These are phyloP conservation scores for Talaromyces islandicus DNA, from an alignment of 2,329 filamentous ascomycete genomes.

Conservation along the genomic window DNA sequence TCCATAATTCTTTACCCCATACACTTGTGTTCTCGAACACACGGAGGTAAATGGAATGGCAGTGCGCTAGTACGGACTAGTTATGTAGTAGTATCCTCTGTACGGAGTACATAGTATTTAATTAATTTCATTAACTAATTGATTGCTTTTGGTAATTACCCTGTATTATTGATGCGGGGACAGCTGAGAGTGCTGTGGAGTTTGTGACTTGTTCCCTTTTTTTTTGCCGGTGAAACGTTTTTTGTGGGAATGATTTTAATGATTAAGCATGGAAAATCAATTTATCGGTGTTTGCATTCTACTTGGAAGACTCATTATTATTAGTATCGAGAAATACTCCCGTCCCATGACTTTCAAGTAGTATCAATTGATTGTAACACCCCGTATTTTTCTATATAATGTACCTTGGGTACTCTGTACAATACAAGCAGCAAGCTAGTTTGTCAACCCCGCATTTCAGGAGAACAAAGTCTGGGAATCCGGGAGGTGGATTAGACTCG, in stretches of 20 bases:
- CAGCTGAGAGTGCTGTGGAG: background rate
- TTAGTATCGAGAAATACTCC: too few relatives aligned
- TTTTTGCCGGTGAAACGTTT: background rate
- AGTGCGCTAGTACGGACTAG: background rate
- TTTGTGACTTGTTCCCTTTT: background rate
- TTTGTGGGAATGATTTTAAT: too few relatives aligned
- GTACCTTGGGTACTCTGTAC: too few relatives aligned
- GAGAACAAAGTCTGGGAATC: too few relatives aligned
- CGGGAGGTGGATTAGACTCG: too few relatives aligned
- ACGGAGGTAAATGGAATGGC: too few relatives aligned
- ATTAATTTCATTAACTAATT: background rate
- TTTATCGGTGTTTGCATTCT: background rate
- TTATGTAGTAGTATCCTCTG: too few relatives aligned
- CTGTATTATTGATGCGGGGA: background rate
- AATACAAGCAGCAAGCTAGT: too few relatives aligned
- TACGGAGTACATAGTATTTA: background rate
- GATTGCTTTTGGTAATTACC: background rate
- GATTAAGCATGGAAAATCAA: too few relatives aligned
- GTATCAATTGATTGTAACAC: too few relatives aligned
- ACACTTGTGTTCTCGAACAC: background rate
- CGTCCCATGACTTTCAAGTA: background rate
- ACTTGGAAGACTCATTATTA: background rate
- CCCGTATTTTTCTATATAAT: too few relatives aligned
- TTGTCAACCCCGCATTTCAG: too few relatives aligned
- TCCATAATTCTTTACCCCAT: background rate